Evolutionary conservation across 768 basidiomycete genomes (phyloP).

Genomic region (Mycena floridula): DNA sequence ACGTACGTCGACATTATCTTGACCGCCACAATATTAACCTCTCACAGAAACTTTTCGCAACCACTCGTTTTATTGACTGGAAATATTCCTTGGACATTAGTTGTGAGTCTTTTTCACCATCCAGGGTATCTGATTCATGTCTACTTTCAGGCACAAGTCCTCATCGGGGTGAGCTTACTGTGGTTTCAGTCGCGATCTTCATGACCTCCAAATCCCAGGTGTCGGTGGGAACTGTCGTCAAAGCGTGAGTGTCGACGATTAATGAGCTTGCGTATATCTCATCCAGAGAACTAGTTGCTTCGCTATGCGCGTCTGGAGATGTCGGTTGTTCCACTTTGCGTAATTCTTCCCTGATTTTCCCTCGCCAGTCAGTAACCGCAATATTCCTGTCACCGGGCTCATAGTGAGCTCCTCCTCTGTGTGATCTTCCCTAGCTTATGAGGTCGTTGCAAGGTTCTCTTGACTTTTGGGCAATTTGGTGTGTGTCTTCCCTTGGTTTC

Average conservation of each 20-base stretch:
- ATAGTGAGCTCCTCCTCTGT: conserved; percentile 33
- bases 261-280: not conserved
- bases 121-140: too few relatives aligned
- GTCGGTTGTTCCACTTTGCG: conserved; percentile 23
- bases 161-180: conserved; percentile 18
- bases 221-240: conserved; percentile 46
- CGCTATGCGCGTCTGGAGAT: conserved; percentile 57
- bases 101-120: too few relatives aligned
- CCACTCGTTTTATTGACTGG: conserved; percentile 19
- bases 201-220: conserved; percentile 24
- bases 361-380: conserved; percentile 47
- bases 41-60: conserved; percentile 30
- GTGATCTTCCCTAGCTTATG: too few relatives aligned
- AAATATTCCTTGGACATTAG: conserved; percentile 32
- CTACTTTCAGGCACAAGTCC: conserved; percentile 7
- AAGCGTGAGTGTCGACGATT: conserved; percentile 31
- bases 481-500: too few relatives aligned
- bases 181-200: conserved; percentile 27
- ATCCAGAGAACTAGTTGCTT: conserved; percentile 34
- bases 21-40: not conserved
- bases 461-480: conserved; percentile 41
- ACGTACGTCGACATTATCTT: conserved; percentile 29
- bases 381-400: conserved; percentile 34
- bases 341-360: not conserved
- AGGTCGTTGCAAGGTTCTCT: conserved; percentile 24